Base-by-base conservation (phyloP, 1,284 basidiomycete genomes). In the Amylostereum areolatum region DNA sequence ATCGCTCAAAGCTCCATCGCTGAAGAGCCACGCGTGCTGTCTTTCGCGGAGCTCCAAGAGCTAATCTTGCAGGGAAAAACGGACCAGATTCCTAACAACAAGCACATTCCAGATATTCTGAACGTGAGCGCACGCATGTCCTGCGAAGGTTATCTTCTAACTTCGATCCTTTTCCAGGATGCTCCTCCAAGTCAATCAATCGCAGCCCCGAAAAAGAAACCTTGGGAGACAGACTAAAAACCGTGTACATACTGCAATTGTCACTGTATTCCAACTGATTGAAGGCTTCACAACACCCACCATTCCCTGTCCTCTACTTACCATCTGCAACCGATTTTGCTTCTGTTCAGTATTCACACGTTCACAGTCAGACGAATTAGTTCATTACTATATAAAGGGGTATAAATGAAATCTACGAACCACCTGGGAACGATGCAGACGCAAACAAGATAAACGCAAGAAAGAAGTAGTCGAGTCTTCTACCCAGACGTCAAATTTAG, bases 21-120 rank as follows among this genome's bases (percentile, higher is more conserved):
- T 12, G 61, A 68, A 31, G 67, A 76, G 53, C 61, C 68, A 8
- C 72, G 66, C 12, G 66, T 70, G 9, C 66, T 89, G 48, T 78
- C 80, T 0, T 83, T 90, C 56, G 70, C 77, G 1, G 80, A 89
- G 62, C 66, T 90, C 43, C 78, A 85, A 57, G 72, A 72, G 39
- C 69, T 90, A 49, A 85, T 90, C 51, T 78, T 86, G 58, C 71
- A 81, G 32, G 85, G 85, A 28, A 78, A 74, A 54, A 77, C 79
- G 2, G 83, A 86, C 56, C 67, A 81, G 60, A 87, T 90, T 30
- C 87, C 87, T 1, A 86, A 89, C 57, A 90, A 89, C 61, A 84
- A 81, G 52, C 52, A 71, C 40, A 86, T 90, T 45, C 78, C 83
- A 0, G 72, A 82, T 32, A 67, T 64, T 2, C 57, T 89, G 32